phyloP scores from a whole-genome alignment of 805 yeast genomes.

The Kodamaea hsintzibuensis region DNA sequence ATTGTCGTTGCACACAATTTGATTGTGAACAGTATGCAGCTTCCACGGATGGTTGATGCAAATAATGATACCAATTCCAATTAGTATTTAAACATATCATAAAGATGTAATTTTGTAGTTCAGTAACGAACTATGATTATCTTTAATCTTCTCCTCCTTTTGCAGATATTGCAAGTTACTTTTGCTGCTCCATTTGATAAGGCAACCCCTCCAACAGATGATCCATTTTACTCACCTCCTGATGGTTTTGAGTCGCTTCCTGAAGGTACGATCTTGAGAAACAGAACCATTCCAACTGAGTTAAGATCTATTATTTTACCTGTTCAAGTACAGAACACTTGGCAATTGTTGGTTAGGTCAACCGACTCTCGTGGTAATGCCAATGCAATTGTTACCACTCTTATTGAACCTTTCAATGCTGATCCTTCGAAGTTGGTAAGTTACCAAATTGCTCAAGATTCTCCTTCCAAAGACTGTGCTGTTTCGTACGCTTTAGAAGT shows the following conservation, averaged over 20 bases:
- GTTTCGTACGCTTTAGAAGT: conserved; percentile 24
- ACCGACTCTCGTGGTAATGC: conserved; percentile 27
- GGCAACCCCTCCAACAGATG: conserved; percentile 5
- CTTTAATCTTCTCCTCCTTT: neutral
- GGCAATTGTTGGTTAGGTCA: conserved; percentile 15
- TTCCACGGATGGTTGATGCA: neutral
- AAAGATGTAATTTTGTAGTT: neutral
- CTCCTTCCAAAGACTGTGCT: conserved; percentile 26
- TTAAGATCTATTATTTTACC: conserved; percentile 13
- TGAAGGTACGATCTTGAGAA: conserved; percentile 15
- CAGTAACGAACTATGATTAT: neutral
- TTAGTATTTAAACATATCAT: neutral
- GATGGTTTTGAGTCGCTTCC: conserved; percentile 14
- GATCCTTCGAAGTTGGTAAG: conserved; percentile 26
- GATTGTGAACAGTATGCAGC: neutral
- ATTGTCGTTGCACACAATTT: neutral
- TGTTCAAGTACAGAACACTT: conserved; percentile 13
- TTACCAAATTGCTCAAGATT: conserved; percentile 31
- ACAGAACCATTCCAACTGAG: conserved; percentile 12
- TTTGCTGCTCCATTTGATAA: conserved; percentile 4
- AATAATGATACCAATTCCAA: neutral
- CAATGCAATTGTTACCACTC: conserved; percentile 25
- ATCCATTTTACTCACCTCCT: conserved; percentile 17
- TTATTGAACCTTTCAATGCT: conserved; percentile 31
- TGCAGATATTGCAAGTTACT: neutral